Conservation (phyloP, 2,329 filamentous ascomycete genomes). For the Penicillium brevicompactum region DNA sequence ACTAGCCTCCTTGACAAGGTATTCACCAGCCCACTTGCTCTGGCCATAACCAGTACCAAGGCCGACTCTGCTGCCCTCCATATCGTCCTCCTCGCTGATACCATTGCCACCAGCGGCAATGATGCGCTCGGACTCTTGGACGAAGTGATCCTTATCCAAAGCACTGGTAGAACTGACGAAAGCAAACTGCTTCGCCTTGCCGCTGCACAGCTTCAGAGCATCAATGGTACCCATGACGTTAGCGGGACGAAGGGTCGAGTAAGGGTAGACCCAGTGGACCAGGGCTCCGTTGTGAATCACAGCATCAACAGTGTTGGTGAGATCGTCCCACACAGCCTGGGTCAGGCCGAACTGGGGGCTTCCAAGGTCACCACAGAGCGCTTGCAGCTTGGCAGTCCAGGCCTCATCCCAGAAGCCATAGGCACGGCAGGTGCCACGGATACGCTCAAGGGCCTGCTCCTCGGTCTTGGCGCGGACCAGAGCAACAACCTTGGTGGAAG, state of each 20-base stretch:
- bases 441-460: conserved; percentile 63
- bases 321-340: conserved; percentile 63
- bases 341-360: conserved; percentile 74
- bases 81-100: conserved; percentile 74
- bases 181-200: conserved; percentile 75
- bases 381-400: conserved; percentile 67
- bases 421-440: conserved; percentile 68
- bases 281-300: conserved; percentile 81
- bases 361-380: conserved; percentile 73
- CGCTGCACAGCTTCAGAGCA: conserved; percentile 71
- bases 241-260: conserved; percentile 68
- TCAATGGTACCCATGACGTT: conserved; percentile 86
- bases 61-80: conserved; percentile 73
- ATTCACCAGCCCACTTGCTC: conserved; percentile 79
- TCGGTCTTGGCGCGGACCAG: conserved; percentile 72
- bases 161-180: conserved; percentile 84
- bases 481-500: conserved; percentile 66
- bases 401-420: conserved; percentile 74
- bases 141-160: conserved; percentile 80
- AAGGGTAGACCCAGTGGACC: conserved; percentile 79
- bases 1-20: conserved; percentile 76
- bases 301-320: conserved; percentile 69
- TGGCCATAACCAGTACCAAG: conserved; percentile 89
- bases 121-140: conserved; percentile 68
- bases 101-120: conserved; percentile 63